Base-by-base conservation (phyloP, 345 rosid genomes). In the Citrus unshiu region DNA sequence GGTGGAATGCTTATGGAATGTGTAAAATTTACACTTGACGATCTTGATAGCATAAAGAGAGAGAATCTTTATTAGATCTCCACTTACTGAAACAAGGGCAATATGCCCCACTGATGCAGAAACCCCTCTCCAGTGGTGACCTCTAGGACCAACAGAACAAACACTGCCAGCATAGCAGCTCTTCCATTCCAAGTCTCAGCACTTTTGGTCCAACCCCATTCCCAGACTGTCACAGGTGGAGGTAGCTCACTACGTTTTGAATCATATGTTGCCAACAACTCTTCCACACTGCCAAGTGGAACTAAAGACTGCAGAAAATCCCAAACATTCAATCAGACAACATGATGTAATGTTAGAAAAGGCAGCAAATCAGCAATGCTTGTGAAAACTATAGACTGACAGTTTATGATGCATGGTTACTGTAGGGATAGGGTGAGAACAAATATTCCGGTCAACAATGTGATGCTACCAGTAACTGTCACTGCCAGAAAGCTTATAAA, bases 191-290 rank as follows among this genome's bases (percentile, higher is more conserved):
- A 93, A 46, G 99, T 96, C 84, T 96, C 99, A 0, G 99, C 99
- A 85, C 99, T 96, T 88, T 83, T 92, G n/a, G 97, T 96, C 98
- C 98, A 96, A 77, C 99, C 98, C 99, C 98, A 93, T 86, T 96
- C 99, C 99, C 99, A 96, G 68, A 96, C 81, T 1, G 86, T 90
- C 81, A 96, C 99, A 1, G 97, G 99, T 0, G 99, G 87, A 51
- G 95, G 99, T 72, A 96, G 89, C 84, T 90, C 98, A 58, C 92
- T 81, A n/a, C 98, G 95, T 73, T 92, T 92, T 30, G 97, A 92
- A 86, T 96, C 99, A 72, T 96, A 96, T 9, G 91, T 78, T 37
- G 99, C 95, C 89, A 96, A 77, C 68, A 93, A 80, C 85, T 93
- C 98, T 85, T 93, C 95, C 54, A 96, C 95, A 34, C 99, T 96